These are phyloP conservation scores for Nyctanthes arbortristis DNA, from an alignment of 257 asterid species.

Conservation along the genomic window DNA sequence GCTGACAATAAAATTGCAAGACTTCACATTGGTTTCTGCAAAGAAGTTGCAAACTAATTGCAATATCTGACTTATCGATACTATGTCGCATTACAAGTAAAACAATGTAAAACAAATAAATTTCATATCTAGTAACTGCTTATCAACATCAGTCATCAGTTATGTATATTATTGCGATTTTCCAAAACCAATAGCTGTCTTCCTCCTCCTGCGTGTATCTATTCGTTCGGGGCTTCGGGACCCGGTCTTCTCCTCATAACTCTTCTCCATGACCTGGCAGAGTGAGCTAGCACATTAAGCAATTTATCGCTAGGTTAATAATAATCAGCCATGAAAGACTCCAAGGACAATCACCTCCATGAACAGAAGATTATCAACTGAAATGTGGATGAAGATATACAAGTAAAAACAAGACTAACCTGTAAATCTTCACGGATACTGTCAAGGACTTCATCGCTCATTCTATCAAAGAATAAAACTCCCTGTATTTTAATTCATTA, in stretches of 20 bases:
- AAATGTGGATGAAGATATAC: neutral
- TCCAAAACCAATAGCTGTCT: slow-evolving; percentile 81
- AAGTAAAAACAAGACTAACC: slow-evolving; percentile 44
- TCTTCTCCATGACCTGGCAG: slow-evolving; percentile 79
- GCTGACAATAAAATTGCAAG: too few species aligned
- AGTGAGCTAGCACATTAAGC: slow-evolving; percentile 3
- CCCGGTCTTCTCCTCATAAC: slow-evolving; percentile 77
- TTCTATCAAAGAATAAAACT: slow-evolving; percentile 76
- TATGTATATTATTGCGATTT: slow-evolving; percentile 40
- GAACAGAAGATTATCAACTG: neutral
- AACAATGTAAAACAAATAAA: neutral
- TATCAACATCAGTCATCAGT: neutral
- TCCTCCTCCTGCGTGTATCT: slow-evolving; percentile 48
- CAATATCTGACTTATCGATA: neutral
- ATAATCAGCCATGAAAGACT: slow-evolving; percentile 11
- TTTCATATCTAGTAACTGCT: neutral
- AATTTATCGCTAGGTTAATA: neutral
- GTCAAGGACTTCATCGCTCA: slow-evolving; percentile 82
- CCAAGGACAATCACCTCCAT: neutral
- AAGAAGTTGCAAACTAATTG: neutral
- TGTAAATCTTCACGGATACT: slow-evolving; percentile 61
- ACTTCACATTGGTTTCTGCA: neutral
- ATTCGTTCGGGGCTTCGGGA: slow-evolving; percentile 81
- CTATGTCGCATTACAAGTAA: neutral
- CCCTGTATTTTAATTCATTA: slow-evolving; percentile 60